phyloP scores from a whole-genome alignment of 2,329 filamentous ascomycete species.

The Alternaria sp. region DNA sequence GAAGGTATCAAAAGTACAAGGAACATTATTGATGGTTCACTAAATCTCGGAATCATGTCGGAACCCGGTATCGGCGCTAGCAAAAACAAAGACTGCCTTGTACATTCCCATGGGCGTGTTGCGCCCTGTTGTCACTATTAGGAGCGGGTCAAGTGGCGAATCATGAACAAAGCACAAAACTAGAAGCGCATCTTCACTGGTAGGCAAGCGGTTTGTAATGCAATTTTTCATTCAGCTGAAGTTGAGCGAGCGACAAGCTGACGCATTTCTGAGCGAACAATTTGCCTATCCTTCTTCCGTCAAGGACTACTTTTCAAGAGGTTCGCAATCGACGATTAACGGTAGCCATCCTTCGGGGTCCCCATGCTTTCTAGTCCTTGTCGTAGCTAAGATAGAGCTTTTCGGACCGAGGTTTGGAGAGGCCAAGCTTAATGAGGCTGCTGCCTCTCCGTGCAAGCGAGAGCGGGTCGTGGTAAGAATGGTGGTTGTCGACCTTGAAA shows the following conservation, averaged over 20 bases:
- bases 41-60: slow-evolving; percentile 18
- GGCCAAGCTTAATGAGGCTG: slow-evolving; percentile 27
- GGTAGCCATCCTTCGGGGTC: slow-evolving; percentile 33
- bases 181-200: background rate
- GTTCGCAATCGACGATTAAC: slow-evolving; percentile 42
- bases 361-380: slow-evolving; percentile 22
- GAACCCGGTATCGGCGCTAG: slow-evolving; percentile 22
- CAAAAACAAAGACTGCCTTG: slow-evolving; percentile 1
- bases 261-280: slow-evolving; percentile 34
- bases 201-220: background rate
- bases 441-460: slow-evolving; percentile 49
- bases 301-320: slow-evolving; percentile 34
- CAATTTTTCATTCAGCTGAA: slow-evolving; percentile 36
- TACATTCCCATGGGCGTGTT: slow-evolving; percentile 2
- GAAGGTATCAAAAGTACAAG: background rate
- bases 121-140: background rate
- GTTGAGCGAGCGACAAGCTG: slow-evolving; percentile 43
- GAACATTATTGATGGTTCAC: background rate
- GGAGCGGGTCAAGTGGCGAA: background rate
- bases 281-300: slow-evolving; percentile 35
- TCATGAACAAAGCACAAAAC: background rate
- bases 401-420: slow-evolving; percentile 28
- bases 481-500: slow-evolving; percentile 44
- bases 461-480: slow-evolving; percentile 51
- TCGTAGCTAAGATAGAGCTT: slow-evolving; percentile 29